Base-by-base conservation (phyloP, 2,329 filamentous ascomycete genomes). In the Geosmithia morbida region DNA sequence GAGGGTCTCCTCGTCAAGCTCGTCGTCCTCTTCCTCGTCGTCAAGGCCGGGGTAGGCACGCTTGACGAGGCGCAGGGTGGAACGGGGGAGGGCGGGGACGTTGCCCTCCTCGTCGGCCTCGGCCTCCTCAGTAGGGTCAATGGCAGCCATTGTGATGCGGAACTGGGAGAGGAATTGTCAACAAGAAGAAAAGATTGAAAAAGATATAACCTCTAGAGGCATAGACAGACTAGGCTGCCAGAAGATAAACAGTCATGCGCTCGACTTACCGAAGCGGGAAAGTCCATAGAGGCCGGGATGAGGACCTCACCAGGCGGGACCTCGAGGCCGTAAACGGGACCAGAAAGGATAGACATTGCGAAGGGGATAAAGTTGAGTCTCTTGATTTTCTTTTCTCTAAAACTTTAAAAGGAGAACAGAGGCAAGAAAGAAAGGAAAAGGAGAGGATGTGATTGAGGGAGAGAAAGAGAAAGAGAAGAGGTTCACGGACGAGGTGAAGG, bases 121-220 rank as follows among this genome's bases (percentile, higher is more conserved):
- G 37, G 81, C 75, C 56, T 79, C 74, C 57, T 85, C 85, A 59
- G 79, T 87, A 49, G 92, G 92, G 64, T 98, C 90, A 64, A 98
- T 83, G 54, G 92, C 92, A 59, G 94, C 92, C 92, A 98, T 98
- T 59, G 89, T 97, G 61, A 98, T 87, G 64, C 87, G 87, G 71
- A 96, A 94, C 89, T 95, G 59, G 26, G 41, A 39, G 42, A 18
- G 45, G 20, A 18, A 42, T 30, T 48, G 46, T 46, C 39, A 33
- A 22, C 22, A 26, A 5, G 8, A 5, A 26, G 22, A 26, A n/a
- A n/a, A n/a, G n/a, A n/a, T n/a, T n/a, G n/a, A n/a, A n/a, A n/a
- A n/a, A n/a, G n/a, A n/a, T n/a, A n/a, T n/a, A n/a, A n/a, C n/a
- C n/a, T n/a, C n/a, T n/a, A n/a, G n/a, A n/a, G n/a, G n/a, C n/a